phyloP scores from a whole-genome alignment of 2,329 filamentous ascomycete genomes.

The Ambrosiella cleistominuta region DNA sequence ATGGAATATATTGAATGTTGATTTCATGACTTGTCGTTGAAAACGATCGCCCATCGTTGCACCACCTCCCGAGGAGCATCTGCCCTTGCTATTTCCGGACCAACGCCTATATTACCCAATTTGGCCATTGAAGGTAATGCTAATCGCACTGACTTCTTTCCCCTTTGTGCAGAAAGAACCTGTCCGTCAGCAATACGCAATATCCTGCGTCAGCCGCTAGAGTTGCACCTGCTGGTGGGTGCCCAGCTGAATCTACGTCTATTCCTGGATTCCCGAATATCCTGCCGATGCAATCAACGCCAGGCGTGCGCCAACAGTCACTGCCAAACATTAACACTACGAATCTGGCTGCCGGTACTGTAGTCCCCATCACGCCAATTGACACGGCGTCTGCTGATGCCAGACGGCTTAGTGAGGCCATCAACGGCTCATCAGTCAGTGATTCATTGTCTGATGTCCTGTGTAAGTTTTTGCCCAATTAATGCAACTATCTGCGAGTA shows the following conservation, averaged over 20 bases:
- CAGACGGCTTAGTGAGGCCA: neutral
- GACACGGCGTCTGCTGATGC: neutral
- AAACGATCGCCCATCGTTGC: neutral
- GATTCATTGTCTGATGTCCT: neutral
- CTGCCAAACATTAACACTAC: neutral
- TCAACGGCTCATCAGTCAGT: neutral
- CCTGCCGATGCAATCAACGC: neutral
- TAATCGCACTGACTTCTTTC: conserved; percentile 1
- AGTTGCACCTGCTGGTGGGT: neutral
- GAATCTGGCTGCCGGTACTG: neutral
- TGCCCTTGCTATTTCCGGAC: neutral
- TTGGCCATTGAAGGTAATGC: neutral
- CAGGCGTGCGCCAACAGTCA: neutral
- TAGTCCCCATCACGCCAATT: neutral
- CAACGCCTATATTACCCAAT: conserved; percentile 1
- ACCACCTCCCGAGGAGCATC: neutral
- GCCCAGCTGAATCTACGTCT: neutral
- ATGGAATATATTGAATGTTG: too few relatives aligned
- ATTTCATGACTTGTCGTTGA: neutral
- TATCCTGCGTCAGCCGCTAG: neutral
- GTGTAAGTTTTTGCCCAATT: neutral
- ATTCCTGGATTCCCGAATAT: neutral
- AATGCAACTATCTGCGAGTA: neutral
- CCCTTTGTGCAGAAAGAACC: neutral
- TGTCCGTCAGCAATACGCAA: neutral